phyloP scores from a whole-genome alignment of 257 asterid genomes.

The Misopates orontium region DNA sequence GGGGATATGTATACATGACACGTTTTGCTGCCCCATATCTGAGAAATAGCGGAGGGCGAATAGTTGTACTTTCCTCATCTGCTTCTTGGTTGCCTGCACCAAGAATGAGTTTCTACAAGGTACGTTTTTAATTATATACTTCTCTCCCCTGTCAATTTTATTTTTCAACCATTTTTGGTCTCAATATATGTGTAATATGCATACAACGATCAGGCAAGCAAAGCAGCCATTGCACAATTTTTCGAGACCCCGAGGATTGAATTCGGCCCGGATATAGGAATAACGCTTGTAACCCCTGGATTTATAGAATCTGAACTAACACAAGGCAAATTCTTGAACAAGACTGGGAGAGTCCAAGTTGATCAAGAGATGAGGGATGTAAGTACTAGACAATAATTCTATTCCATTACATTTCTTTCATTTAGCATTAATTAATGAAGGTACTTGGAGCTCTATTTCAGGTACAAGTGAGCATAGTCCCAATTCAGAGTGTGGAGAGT shows the following conservation, averaged over 20 bases:
- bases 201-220: conserved; percentile 55
- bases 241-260: conserved; percentile 72
- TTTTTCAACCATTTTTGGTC: no score
- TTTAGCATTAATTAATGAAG: neutral
- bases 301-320: conserved; percentile 61
- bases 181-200: no score
- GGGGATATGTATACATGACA: conserved; percentile 60
- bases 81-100: conserved; percentile 60
- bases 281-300: conserved; percentile 66
- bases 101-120: conserved; percentile 54
- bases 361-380: conserved; percentile 67
- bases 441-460: neutral
- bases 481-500: conserved; percentile 43
- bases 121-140: no score
- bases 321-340: conserved; percentile 51
- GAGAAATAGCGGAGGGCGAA: conserved; percentile 52
- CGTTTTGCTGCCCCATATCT: conserved; percentile 58
- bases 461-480: conserved; percentile 46
- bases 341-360: conserved; percentile 44
- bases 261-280: conserved; percentile 58
- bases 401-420: neutral
- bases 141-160: no score
- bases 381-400: conserved; percentile 20
- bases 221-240: conserved; percentile 63
- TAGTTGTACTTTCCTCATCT: conserved; percentile 57